Base-by-base conservation (phyloP, 116 monocot genomes). In the Cymodocea nodosa region DNA sequence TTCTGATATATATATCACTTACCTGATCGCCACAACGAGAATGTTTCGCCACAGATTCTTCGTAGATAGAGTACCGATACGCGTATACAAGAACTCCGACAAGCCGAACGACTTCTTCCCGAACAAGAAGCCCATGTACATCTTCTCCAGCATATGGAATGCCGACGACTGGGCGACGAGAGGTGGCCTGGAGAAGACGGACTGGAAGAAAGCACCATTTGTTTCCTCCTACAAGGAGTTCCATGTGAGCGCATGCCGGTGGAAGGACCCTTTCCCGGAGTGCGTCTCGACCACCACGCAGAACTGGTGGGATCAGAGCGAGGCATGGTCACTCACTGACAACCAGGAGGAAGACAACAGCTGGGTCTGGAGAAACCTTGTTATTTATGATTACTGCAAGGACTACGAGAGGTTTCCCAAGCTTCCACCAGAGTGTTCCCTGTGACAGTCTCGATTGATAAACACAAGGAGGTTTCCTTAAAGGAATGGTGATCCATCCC, bases 101-200 rank as follows among this genome's bases (percentile, higher is more conserved):
- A 85, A 87, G 59, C 81, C 81, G 6, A 90, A 87, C 69, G 51
- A 69, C 57, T 95, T 81, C 85, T 95, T 95, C 76, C 95, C 95
- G 0, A 83, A 53, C 20, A 68, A 81, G 71, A 95, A 95, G 75
- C 95, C 95, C 0, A 95, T 95, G 95, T 90, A 84, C 73, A 74
- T 95, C 72, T 87, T 95, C 79, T 95, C 95, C 0, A 87, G 90
- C 83, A 95, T 95, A 73, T 95, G 95, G 95, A 95, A 95, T 63
- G 95, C 95, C 15, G 95, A 95, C 51, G 94, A 94, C 30, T 30
- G 30, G 30, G 94, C 94, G n/a, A 94, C 94, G 2, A 80, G 94
- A 50, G 94, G 94, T 0, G 94, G 94, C 2, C 73, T 94, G 3
- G 94, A 94, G 79, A 94, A 94, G 79, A 94, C 94, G 5, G 74